Conservation (phyloP, 495 filamentous ascomycete genomes). For the Lepraria neglecta region DNA sequence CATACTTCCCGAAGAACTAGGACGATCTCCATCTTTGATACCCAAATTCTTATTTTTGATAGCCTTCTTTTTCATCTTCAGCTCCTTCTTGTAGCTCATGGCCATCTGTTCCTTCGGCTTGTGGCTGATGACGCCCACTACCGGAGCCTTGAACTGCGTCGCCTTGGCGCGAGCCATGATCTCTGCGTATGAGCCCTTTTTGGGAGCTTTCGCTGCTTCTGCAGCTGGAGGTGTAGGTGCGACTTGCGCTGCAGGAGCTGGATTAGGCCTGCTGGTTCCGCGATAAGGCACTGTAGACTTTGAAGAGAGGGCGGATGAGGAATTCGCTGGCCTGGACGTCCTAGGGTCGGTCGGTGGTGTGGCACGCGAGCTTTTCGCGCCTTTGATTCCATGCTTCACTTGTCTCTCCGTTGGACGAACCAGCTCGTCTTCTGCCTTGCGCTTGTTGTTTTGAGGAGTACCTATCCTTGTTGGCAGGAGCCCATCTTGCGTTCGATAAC, state of each 20-base stretch:
- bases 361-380: conserved; percentile 16
- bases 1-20: conserved; percentile 23
- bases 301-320: neutral
- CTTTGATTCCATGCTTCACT: conserved; percentile 9
- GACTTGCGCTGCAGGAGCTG: conserved; percentile 20
- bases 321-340: conserved; percentile 29
- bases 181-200: conserved; percentile 61
- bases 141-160: conserved; percentile 36
- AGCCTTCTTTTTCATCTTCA: conserved; percentile 26
- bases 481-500: conserved; percentile 21
- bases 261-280: conserved; percentile 33
- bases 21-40: conserved; percentile 17
- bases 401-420: conserved; percentile 17
- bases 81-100: conserved; percentile 28
- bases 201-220: conserved; percentile 28
- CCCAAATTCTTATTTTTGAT: conserved; percentile 22
- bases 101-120: conserved; percentile 39
- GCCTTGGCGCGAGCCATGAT: conserved; percentile 61
- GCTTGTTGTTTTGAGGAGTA: conserved; percentile 24
- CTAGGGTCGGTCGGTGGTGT: conserved; percentile 16
- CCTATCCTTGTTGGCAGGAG: conserved; percentile 31
- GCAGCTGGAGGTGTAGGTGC: neutral
- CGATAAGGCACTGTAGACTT: conserved; percentile 34
- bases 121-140: conserved; percentile 39
- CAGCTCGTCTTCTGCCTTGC: conserved; percentile 30